These are phyloP conservation scores for Aechmea fasciata DNA, from an alignment of 176 grass and related monocot species.

Conservation along the genomic window DNA sequence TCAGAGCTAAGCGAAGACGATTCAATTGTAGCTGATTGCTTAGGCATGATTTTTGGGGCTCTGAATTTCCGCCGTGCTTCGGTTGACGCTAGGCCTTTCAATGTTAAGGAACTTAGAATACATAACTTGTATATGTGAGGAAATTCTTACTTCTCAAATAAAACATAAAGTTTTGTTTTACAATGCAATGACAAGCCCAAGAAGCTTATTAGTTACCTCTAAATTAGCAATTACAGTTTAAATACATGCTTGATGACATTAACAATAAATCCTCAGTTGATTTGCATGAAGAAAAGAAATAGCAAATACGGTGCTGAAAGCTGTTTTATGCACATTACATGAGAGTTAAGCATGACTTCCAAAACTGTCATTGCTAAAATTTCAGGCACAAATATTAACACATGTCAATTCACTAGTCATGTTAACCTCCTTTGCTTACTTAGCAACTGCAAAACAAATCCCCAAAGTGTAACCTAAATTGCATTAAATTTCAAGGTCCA, in stretches of 20 bases:
- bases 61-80: conserved; percentile 92
- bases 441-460: too few species aligned
- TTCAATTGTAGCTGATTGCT: conserved; percentile 29
- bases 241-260: too few species aligned
- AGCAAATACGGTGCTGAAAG: too few species aligned
- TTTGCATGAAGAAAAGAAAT: too few species aligned
- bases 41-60: conserved; percentile 62
- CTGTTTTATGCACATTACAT: too few species aligned
- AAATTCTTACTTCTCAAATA: not conserved
- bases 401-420: too few species aligned
- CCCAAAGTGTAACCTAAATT: not conserved
- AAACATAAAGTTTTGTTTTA: not conserved
- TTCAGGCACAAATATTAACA: too few species aligned
- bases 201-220: not conserved
- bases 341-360: too few species aligned
- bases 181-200: not conserved
- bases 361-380: too few species aligned
- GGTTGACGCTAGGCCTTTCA: conserved; percentile 74
- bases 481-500: not conserved
- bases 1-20: conserved; percentile 31
- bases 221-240: too few species aligned
- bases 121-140: not conserved
- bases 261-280: too few species aligned
- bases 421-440: too few species aligned
- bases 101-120: conserved; percentile 41